Evolutionary conservation across 2,329 filamentous ascomycete genomes (phyloP).

Genomic region (Diaporthe sp.): DNA sequence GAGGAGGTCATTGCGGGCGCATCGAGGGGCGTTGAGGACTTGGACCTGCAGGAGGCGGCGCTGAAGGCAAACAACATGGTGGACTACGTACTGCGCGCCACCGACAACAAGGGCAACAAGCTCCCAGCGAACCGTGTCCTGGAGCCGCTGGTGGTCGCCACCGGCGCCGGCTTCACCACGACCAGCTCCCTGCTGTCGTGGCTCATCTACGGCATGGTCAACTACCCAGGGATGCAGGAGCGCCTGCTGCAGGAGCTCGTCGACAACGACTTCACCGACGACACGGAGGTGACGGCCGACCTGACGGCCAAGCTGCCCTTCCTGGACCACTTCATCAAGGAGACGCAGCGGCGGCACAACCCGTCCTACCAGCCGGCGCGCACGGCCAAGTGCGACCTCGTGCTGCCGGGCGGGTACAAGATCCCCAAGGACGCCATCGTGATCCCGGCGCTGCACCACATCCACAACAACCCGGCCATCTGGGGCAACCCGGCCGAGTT

Average conservation of each 20-base stretch:
- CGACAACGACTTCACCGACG: conserved; percentile 58
- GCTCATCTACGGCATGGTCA: conserved; percentile 66
- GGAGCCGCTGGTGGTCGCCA: conserved; percentile 61
- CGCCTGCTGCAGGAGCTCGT: conserved; percentile 69
- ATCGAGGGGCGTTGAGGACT: conserved; percentile 52
- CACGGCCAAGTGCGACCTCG: conserved; percentile 66
- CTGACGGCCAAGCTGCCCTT: conserved; percentile 61
- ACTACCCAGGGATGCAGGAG: conserved; percentile 68
- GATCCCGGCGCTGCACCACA: conserved; percentile 64
- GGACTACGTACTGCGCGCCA: conserved; percentile 67
- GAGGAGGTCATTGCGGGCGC: conserved; percentile 54
- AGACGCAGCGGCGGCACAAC: conserved; percentile 71
- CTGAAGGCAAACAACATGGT: conserved; percentile 59
- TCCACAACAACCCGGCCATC: conserved; percentile 64
- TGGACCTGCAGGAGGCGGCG: conserved; percentile 62
- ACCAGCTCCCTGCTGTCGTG: conserved; percentile 70
- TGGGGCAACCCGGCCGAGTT: conserved; percentile 72
- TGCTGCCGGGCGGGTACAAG: conserved; percentile 71
- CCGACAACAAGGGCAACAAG: conserved; percentile 66
- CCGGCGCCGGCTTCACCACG: conserved; percentile 71
- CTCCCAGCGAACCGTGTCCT: conserved; percentile 59
- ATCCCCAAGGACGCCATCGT: conserved; percentile 65
- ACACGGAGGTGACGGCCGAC: conserved; percentile 61
- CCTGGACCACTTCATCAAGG: conserved; percentile 71
- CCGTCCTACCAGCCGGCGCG: conserved; percentile 72